A percentile compares a stretch with the other conserved stretches of the same genome.
Conservation (phyloP, 1,139 yeast genomes). For the Blastobotrys capitulatus region DNA sequence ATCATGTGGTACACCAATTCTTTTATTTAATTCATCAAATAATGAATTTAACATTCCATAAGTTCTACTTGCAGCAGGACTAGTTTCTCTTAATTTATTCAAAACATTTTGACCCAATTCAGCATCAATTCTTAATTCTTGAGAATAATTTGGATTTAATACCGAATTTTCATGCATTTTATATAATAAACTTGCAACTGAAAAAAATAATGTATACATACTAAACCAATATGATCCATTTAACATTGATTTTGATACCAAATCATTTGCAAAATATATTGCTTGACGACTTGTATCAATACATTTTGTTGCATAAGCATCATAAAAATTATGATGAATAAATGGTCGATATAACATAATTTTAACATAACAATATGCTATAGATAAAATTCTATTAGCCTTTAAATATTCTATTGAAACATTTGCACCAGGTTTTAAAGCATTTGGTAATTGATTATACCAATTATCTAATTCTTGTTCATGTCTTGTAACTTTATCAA, state of each 20-base stretch:
- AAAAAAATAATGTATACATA: conserved; percentile 84
- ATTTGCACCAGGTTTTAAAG: conserved; percentile 58
- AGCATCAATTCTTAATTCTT: conserved; percentile 61
- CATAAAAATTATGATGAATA: conserved; percentile 62
- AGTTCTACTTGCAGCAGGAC: conserved; percentile 75
- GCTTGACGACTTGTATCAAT: conserved; percentile 81
- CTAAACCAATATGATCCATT: conserved; percentile 94
- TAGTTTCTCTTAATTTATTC: conserved; percentile 63
- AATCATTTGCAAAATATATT: conserved; percentile 75
- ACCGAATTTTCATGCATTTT: conserved; percentile 69
- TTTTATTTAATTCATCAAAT: conserved; percentile 65
- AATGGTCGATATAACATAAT: conserved; percentile 86
- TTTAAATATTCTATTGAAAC: conserved; percentile 66
- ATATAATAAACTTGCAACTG: conserved; percentile 81
- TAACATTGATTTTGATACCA: conserved; percentile 67
- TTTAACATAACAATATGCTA: conserved; percentile 78
- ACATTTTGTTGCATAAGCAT: conserved; percentile 47
- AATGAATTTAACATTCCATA: conserved; percentile 72
- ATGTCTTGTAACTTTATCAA: conserved; percentile 62
- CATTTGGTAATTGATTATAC: conserved; percentile 68
- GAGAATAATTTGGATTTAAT: conserved; percentile 49
- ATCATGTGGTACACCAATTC: conserved; percentile 1
- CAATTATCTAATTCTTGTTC: conserved; percentile 71
- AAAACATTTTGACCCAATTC: conserved; percentile 75
- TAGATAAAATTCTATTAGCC: conserved; percentile 71